Evolutionary conservation across 257 asterid genomes (phyloP).

Genomic region (Solanum acaule): DNA sequence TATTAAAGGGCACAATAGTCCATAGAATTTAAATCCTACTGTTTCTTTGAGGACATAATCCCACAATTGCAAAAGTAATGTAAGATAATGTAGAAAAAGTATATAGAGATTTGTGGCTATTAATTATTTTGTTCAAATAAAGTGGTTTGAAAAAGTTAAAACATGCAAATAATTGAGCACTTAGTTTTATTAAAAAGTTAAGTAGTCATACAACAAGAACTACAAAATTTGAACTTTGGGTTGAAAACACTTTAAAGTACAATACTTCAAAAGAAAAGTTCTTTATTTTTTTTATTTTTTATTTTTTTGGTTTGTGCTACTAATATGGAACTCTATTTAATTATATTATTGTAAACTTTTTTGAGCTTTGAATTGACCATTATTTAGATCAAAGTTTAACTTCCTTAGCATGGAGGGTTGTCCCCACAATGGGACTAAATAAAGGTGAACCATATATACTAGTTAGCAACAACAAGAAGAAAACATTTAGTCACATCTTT

Average conservation of each 20-base stretch:
- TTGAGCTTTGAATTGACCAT: not conserved
- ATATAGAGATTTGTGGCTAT: not conserved
- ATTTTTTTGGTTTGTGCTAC: not conserved
- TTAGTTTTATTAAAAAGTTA: not conserved
- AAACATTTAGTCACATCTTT: not conserved
- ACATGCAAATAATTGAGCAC: slow-evolving; percentile 34
- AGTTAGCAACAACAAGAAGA: not conserved
- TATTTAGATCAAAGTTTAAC: not conserved
- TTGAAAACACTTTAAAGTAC: not conserved
- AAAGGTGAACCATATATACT: not conserved
- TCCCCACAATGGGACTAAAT: not conserved
- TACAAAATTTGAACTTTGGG: not conserved
- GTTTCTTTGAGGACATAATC: not conserved
- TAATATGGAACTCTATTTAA: not conserved
- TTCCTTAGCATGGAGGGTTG: not conserved
- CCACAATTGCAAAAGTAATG: not conserved
- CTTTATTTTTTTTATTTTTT: not conserved
- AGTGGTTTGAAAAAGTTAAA: slow-evolving; percentile 2
- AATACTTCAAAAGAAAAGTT: not conserved
- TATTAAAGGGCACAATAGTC: not conserved
- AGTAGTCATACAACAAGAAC: not conserved
- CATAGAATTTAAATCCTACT: not conserved
- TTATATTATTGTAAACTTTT: no score
- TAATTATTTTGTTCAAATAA: slow-evolving; percentile 11
- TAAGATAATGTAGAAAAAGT: not conserved